These are phyloP conservation scores for Millerozyma miso DNA, from an alignment of 805 yeast species.

Conservation along the genomic window DNA sequence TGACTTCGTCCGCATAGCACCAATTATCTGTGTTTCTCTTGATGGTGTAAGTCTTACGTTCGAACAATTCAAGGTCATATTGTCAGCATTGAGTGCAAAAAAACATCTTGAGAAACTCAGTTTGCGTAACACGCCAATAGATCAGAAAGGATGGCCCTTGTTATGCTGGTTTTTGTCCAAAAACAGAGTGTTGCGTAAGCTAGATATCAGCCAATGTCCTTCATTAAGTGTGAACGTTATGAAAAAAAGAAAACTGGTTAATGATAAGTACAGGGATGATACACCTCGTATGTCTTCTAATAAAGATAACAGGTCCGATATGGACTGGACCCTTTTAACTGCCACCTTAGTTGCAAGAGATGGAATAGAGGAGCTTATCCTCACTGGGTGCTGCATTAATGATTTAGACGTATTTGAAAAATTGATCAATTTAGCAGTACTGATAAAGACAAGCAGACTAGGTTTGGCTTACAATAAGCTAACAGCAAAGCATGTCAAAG, in stretches of 20 bases:
- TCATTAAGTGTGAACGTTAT: slow-evolving; percentile 42
- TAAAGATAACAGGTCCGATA: slow-evolving; percentile 57
- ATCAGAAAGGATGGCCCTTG: slow-evolving; percentile 69
- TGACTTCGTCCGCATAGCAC: slow-evolving; percentile 83
- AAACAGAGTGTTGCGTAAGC: slow-evolving; percentile 51
- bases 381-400: slow-evolving; percentile 70
- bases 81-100: slow-evolving; percentile 66
- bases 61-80: slow-evolving; percentile 72
- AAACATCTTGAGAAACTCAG: slow-evolving; percentile 67
- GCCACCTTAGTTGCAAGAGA: slow-evolving; percentile 65
- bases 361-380: slow-evolving; percentile 73
- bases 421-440: slow-evolving; percentile 53
- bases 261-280: slow-evolving; percentile 22
- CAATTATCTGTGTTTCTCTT: slow-evolving; percentile 66
- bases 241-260: slow-evolving; percentile 18
- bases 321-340: slow-evolving; percentile 79
- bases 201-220: slow-evolving; percentile 73
- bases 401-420: slow-evolving; percentile 52
- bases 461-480: slow-evolving; percentile 79
- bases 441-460: slow-evolving; percentile 52
- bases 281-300: slow-evolving; percentile 43
- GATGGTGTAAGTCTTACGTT: slow-evolving; percentile 75
- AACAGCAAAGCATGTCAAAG: slow-evolving; percentile 51
- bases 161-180: slow-evolving; percentile 71
- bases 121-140: slow-evolving; percentile 72